phyloP scores from a whole-genome alignment of 768 basidiomycete species.

The Tricholoma hemisulphureum region DNA sequence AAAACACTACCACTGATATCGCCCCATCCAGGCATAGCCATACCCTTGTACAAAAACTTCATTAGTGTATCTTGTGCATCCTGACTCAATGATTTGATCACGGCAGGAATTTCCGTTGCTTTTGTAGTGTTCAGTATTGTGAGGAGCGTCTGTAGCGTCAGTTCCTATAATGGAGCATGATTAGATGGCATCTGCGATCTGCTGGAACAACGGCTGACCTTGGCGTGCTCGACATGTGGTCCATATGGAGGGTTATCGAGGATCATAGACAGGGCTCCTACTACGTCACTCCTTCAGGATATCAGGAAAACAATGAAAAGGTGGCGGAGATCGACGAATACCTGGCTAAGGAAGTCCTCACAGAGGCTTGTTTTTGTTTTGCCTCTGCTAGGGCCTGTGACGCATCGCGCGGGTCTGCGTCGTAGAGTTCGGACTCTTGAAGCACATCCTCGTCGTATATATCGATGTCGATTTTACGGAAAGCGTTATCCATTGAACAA shows the following conservation, averaged over 20 bases:
- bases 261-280: conserved; percentile 66
- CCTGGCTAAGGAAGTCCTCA: conserved; percentile 72
- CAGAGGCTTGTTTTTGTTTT: conserved; percentile 59
- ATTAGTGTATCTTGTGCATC: conserved; percentile 88
- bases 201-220: conserved; percentile 54
- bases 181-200: not conserved
- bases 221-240: conserved; percentile 82
- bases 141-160: conserved; percentile 77
- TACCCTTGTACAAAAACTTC: conserved; percentile 99
- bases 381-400: conserved; percentile 72
- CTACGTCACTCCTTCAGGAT: conserved; percentile 64
- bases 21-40: conserved; percentile 68
- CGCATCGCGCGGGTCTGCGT: conserved; percentile 79
- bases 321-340: conserved; percentile 7
- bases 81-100: conserved; percentile 69
- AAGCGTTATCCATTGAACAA: conserved; percentile 48
- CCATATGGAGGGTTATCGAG: conserved; percentile 89
- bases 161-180: conserved; percentile 44
- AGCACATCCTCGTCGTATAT: conserved; percentile 88
- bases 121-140: conserved; percentile 94
- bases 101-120: conserved; percentile 75
- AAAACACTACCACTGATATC: conserved; percentile 60
- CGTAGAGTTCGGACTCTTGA: conserved; percentile 81
- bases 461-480: conserved; percentile 95
- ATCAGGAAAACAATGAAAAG: not conserved